phyloP scores from a whole-genome alignment of 2,329 filamentous ascomycete species.

The Achaetomium macrosporum region DNA sequence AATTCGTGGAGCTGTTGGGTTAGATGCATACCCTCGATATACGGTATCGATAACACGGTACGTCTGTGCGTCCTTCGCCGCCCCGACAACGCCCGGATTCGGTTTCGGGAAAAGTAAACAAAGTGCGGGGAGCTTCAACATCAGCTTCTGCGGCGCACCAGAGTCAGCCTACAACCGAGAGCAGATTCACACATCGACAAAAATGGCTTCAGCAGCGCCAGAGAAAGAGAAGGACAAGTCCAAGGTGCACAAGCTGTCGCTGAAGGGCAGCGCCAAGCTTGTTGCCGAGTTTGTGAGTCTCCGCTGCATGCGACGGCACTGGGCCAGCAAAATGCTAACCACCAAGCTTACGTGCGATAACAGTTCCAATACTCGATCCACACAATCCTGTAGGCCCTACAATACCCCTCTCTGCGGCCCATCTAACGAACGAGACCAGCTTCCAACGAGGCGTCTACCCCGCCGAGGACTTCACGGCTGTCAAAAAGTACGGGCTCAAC shows the following conservation, averaged over 20 bases:
- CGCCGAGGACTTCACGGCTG: slow-evolving; percentile 91
- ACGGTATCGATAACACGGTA: neutral
- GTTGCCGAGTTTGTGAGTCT: slow-evolving; percentile 86
- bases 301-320: neutral
- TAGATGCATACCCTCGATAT: neutral
- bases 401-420: too few relatives aligned
- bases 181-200: neutral
- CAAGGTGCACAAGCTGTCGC: slow-evolving; percentile 89
- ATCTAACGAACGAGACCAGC: slow-evolving; percentile 37
- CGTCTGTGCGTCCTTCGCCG: neutral
- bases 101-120: slow-evolving; percentile 4
- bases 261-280: slow-evolving; percentile 78
- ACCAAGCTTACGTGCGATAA: neutral
- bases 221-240: slow-evolving; percentile 63
- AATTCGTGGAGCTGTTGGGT: neutral
- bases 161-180: too few relatives aligned
- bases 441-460: slow-evolving; percentile 86
- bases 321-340: neutral
- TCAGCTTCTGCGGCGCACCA: neutral
- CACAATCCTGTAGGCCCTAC: slow-evolving; percentile 68
- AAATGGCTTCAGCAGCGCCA: slow-evolving; percentile 13
- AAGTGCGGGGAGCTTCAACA: slow-evolving; percentile 7
- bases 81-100: slow-evolving; percentile 3
- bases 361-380: slow-evolving; percentile 98
- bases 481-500: slow-evolving; percentile 99